Evolutionary conservation across 2,329 filamentous ascomycete species (phyloP).

Genomic region (Domatiomyces catenatus): DNA sequence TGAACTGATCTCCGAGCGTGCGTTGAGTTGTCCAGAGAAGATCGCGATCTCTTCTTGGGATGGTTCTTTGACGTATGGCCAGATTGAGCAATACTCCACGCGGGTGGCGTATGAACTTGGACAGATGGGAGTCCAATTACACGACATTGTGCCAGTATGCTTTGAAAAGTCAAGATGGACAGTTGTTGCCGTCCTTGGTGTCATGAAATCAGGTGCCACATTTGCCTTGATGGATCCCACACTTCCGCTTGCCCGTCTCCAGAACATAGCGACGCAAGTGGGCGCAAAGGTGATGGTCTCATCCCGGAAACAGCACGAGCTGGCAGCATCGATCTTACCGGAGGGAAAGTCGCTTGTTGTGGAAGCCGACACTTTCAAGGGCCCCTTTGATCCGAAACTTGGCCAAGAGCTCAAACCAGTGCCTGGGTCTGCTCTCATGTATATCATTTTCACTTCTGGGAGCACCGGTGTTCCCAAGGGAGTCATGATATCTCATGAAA

Average conservation of each 20-base stretch:
- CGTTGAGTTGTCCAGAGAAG: conserved; percentile 3
- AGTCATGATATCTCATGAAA: conserved; percentile 23
- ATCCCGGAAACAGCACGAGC: conserved; percentile 19
- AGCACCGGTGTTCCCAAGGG: conserved; percentile 20
- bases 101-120: conserved; percentile 24
- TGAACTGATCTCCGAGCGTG: conserved; percentile 7
- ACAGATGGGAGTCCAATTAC: conserved; percentile 25
- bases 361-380: conserved; percentile 16
- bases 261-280: conserved; percentile 24
- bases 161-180: conserved; percentile 32
- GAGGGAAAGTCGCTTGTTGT: conserved; percentile 18
- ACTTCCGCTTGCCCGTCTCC: conserved; percentile 25
- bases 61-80: conserved; percentile 24
- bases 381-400: conserved; percentile 6
- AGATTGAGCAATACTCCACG: conserved; percentile 23
- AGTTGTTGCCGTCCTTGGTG: conserved; percentile 26
- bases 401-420: conserved; percentile 14
- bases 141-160: conserved; percentile 25
- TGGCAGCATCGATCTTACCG: conserved; percentile 22
- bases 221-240: conserved; percentile 29
- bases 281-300: conserved; percentile 22
- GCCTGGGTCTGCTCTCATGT: conserved; percentile 22
- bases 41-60: conserved; percentile 26
- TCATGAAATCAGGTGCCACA: conserved; percentile 28
- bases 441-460: conserved; percentile 24